phyloP scores from a whole-genome alignment of 371 early-diverging fungal genomes.

The Haplosporangium sp. region DNA sequence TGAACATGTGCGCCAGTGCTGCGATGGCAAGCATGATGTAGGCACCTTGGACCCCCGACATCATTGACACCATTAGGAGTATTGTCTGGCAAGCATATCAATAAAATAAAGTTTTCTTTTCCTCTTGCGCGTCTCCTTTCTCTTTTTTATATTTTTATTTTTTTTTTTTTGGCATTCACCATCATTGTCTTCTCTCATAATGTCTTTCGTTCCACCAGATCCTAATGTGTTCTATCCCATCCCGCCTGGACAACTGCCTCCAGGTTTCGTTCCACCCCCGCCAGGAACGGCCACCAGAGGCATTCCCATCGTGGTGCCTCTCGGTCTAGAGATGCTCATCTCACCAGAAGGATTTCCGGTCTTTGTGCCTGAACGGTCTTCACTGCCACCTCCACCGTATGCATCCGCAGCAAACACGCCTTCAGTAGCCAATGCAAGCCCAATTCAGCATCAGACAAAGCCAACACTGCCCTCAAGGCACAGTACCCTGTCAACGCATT shows the following conservation, averaged over 20 bases:
- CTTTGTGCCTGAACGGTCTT: slow-evolving; percentile 42
- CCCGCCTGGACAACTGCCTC: slow-evolving; percentile 49
- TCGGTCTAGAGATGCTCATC: slow-evolving; percentile 54
- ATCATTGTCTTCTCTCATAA: not conserved
- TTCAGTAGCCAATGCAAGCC: slow-evolving; percentile 11
- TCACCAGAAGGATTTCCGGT: slow-evolving; percentile 53
- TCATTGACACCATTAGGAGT: too few relatives aligned
- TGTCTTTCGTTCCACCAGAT: slow-evolving; percentile 45
- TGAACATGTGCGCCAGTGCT: slow-evolving; percentile 52
- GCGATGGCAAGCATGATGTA: slow-evolving; percentile 53
- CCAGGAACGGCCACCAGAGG: slow-evolving; percentile 48
- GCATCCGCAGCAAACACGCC: slow-evolving; percentile 10
- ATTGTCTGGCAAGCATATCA: too few relatives aligned
- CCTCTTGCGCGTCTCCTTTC: too few relatives aligned
- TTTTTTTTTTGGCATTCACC: not conserved
- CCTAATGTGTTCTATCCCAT: slow-evolving; percentile 49
- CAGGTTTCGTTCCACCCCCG: slow-evolving; percentile 45
- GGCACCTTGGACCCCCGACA: slow-evolving; percentile 31
- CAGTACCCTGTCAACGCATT: slow-evolving; percentile 26
- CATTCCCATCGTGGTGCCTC: slow-evolving; percentile 49
- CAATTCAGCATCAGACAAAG: slow-evolving; percentile 10
- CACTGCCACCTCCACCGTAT: slow-evolving; percentile 16
- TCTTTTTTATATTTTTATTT: too few relatives aligned
- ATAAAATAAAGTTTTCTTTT: too few relatives aligned
- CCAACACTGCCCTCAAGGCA: slow-evolving; percentile 26